Conservation (phyloP, 257 asterid species). For the Solanum dulcamara region DNA sequence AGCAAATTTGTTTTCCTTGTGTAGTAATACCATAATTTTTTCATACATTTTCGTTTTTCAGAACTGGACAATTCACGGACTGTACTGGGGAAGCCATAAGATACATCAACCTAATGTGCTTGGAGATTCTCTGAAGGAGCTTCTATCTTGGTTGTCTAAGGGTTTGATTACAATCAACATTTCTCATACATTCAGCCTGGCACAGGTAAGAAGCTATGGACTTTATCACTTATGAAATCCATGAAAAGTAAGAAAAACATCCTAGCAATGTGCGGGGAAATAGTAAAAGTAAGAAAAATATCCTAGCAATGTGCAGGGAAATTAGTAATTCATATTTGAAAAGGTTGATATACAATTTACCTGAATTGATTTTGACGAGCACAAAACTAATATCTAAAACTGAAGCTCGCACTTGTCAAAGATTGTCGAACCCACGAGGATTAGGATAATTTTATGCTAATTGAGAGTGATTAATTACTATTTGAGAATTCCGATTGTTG, state of each 20-base stretch:
- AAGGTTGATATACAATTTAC: neutral
- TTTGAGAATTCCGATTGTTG: neutral
- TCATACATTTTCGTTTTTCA: slow-evolving; percentile 10
- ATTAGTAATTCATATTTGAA: neutral
- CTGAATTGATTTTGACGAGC: neutral
- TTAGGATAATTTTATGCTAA: neutral
- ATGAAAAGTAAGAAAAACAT: neutral
- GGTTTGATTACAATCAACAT: slow-evolving; percentile 63
- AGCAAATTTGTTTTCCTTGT: neutral
- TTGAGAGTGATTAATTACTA: neutral
- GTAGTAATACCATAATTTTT: neutral
- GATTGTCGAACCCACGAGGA: neutral
- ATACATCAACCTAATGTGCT: slow-evolving; percentile 56
- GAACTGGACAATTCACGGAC: slow-evolving; percentile 96
- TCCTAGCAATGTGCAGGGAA: neutral
- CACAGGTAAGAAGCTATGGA: slow-evolving; percentile 44
- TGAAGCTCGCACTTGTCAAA: neutral
- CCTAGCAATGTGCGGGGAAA: neutral
- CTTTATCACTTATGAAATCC: neutral
- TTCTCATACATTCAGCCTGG: slow-evolving; percentile 54
- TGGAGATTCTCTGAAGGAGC: slow-evolving; percentile 72
- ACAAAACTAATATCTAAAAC: neutral
- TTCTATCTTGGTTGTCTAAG: slow-evolving; percentile 67
- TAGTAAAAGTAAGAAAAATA: neutral
- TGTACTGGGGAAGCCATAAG: slow-evolving; percentile 89